Evolutionary conservation across 2,329 filamentous ascomycete genomes (phyloP), one percentile per base, ranked within the genome.

Genomic region (Monosporascus cannonballus): DNA sequence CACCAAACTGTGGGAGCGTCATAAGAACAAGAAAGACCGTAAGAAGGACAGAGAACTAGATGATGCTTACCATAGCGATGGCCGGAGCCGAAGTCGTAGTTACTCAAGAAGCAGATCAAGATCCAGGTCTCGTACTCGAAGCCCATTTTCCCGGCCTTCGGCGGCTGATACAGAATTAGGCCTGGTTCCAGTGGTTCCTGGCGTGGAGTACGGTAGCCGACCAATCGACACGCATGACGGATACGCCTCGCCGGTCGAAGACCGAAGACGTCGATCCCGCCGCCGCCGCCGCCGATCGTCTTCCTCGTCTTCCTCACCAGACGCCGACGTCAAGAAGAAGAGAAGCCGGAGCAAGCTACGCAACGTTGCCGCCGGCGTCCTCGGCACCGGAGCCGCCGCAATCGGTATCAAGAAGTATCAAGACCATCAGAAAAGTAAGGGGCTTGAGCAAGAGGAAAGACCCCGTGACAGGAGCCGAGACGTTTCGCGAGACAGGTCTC

Each of bases 91-190:
- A 64, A 64, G 51, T 64, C 73, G 76, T 67, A 78, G 75, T 73
- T 78, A 76, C 71, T 81, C 79, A 60, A 63, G 62, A 54, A 65
- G 64, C 51, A 60, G 61, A 55, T 66, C 67, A 55, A 63, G 61
- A 57, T 69, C 67, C 49, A 68, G 64, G 66, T 66, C 65, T 61
- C 64, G 56, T 54, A 65, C 69, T 67, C 66, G 67, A 65, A 62
- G 61, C 73, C 72, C 71, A 69, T 69, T 75, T 71, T 75, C 75
- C 62, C 75, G 77, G 68, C 71, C 72, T 65, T 71, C 70, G 59
- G 59, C 66, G 67, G 76, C 79, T 84, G 81, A 85, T 80, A 77
- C 76, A 74, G 80, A 84, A 73, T 73, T 85, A 83, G 83, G 81
- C 73, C 76, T 85, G 76, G 64, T 67, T 62, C 64, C 58, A 55